Conservation (phyloP, 2,329 filamentous ascomycete genomes). For the Botrytis cinerea region DNA sequence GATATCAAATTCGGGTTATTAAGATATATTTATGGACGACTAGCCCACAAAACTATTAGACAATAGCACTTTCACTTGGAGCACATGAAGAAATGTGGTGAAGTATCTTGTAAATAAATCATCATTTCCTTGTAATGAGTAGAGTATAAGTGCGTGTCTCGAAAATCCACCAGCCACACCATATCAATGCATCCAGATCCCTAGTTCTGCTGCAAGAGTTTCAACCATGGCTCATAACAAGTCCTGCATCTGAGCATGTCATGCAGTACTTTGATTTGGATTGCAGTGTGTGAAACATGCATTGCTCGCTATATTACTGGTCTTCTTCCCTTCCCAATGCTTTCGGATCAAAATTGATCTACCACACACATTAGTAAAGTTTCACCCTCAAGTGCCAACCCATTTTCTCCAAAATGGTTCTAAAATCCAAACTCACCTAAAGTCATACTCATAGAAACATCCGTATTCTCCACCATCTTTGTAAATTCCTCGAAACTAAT, state of each 20-base stretch:
- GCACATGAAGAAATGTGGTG: background rate
- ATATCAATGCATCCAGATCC: conserved; percentile 4
- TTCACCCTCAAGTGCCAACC: background rate
- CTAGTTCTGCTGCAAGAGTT: background rate
- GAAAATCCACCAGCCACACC: background rate
- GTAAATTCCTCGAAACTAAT: conserved; percentile 99
- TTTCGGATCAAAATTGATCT: conserved; percentile 38
- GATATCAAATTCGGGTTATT: background rate
- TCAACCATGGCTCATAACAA: background rate
- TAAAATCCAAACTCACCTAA: conserved; percentile 54
- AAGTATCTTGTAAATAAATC: background rate
- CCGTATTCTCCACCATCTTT: conserved; percentile 97
- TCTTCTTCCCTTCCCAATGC: background rate
- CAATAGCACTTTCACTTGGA: background rate
- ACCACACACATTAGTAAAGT: conserved; percentile 23
- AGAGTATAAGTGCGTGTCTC: conserved; percentile 1
- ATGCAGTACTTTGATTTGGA: background rate
- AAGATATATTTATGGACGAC: background rate
- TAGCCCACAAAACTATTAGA: background rate
- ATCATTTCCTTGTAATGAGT: conserved; percentile 1
- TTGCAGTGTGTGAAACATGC: background rate
- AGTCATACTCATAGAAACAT: conserved; percentile 74
- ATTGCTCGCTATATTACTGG: conserved; percentile 1
- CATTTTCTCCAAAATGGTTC: background rate
- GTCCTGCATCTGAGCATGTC: background rate